Evolutionary conservation across 306 rosid genomes (phyloP).

Genomic region (Trifolium dubium): DNA sequence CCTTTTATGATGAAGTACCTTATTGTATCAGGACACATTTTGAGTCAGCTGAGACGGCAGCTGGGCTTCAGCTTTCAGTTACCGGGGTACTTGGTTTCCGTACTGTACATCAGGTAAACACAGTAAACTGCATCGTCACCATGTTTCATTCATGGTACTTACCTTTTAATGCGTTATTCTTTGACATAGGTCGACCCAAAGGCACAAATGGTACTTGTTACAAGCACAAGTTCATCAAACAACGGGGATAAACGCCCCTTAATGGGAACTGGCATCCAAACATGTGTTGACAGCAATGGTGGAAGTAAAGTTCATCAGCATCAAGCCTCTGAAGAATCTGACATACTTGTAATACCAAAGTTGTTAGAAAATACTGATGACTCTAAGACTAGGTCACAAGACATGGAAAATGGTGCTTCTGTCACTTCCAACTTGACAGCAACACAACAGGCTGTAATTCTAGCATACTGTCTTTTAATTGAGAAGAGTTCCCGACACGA

Average conservation of each 20-base stretch:
- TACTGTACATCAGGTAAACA: conserved; percentile 80
- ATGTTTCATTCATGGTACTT: conserved; percentile 36
- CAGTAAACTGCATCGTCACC: conserved; percentile 11
- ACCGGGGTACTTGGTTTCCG: conserved; percentile 97
- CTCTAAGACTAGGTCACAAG: conserved; percentile 51
- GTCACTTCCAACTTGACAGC: conserved; percentile 58
- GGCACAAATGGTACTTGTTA: conserved; percentile 90
- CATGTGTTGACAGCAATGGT: conserved; percentile 43
- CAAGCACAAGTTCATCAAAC: conserved; percentile 54
- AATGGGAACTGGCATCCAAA: conserved; percentile 43
- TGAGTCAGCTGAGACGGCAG: conserved; percentile 80
- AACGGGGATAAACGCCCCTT: conserved; percentile 37
- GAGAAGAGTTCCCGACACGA: conserved; percentile 89
- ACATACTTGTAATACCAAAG: conserved; percentile 71
- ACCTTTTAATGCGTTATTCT: conserved; percentile 40
- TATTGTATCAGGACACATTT: conserved; percentile 68
- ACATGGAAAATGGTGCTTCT: conserved; percentile 51
- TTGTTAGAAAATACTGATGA: conserved; percentile 51
- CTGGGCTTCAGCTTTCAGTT: conserved; percentile 88
- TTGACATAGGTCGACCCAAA: conserved; percentile 78
- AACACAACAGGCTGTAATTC: conserved; percentile 75
- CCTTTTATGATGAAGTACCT: conserved; percentile 41
- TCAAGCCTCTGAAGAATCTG: conserved; percentile 60
- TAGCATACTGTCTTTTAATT: conserved; percentile 84
- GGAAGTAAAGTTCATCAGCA: conserved; percentile 45